Conservation (phyloP, 306 rosid genomes). For the Coriaria nepalensis region DNA sequence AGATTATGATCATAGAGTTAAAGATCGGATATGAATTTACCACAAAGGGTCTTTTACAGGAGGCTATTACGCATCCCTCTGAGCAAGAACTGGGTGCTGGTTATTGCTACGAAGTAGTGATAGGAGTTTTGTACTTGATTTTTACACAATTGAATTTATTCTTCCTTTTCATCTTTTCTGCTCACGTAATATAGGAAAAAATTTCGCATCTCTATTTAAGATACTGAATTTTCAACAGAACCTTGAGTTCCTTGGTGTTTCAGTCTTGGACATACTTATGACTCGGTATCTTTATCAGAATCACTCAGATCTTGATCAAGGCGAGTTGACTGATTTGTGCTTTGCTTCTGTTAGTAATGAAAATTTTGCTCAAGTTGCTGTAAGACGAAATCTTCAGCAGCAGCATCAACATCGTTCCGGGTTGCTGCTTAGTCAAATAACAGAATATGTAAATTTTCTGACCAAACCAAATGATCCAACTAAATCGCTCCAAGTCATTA, state of each 20-base stretch:
- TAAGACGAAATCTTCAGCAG: constrained; percentile 46
- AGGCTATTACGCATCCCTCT: constrained; percentile 74
- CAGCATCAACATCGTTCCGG: constrained; percentile 72
- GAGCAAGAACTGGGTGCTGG: constrained; percentile 42
- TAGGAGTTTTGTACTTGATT: background rate
- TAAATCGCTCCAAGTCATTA: constrained; percentile 28
- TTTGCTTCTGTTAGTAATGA: constrained; percentile 87
- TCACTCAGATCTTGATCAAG: constrained; percentile 59
- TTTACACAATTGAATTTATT: too few relatives aligned
- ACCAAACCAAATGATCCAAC: constrained; percentile 26
- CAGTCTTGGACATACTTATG: constrained; percentile 82
- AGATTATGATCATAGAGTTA: constrained; percentile 46
- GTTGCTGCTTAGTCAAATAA: constrained; percentile 47
- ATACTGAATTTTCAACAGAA: constrained; percentile 44
- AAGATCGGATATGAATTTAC: constrained; percentile 63
- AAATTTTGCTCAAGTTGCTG: constrained; percentile 76
- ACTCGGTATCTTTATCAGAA: constrained; percentile 66
- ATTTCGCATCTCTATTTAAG: constrained; percentile 1
- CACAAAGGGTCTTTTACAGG: constrained; percentile 65
- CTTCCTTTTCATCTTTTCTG: background rate
- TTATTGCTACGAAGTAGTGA: constrained; percentile 66
- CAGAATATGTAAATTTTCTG: constrained; percentile 44
- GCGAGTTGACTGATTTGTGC: constrained; percentile 88
- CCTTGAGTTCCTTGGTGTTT: constrained; percentile 90
- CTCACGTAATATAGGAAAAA: background rate